Base-by-base conservation (phyloP, 2,329 filamentous ascomycete genomes). In the Chalaropsis ovoidea region DNA sequence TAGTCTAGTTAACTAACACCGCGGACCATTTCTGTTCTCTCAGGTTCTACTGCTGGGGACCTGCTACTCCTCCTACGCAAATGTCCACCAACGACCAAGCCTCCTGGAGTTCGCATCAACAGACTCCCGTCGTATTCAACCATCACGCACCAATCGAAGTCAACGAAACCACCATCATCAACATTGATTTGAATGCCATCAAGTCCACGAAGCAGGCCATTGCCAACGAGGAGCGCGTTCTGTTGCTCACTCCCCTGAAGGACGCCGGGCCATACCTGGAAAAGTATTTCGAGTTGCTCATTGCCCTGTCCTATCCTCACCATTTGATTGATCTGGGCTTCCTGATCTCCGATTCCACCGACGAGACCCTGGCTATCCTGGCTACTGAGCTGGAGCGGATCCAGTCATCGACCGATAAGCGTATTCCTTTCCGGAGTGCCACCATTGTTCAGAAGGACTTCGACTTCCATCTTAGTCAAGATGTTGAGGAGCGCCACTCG, bases 11-110 rank as follows among this genome's bases (percentile, higher is more conserved):
- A 54, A 47, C 67, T 27, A 41, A 58, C 52, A 24, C 22, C 31
- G 58, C 31, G 42, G 41, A 58, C 19, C 22, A 42, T 63, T 67
- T 66, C 43, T 63, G 47, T 15, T 41, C 67, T 45, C 69, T 69
- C 73, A 97, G 93, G 77, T 96, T 95, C 77, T 95, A 96, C 78
- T 99, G 94, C 80, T 97, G 91, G 83, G 94, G 94, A 13, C 93
- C 94, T 15, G 85, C 88, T 27, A 96, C 95, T 79, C 85, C 94
- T n/a, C 94, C 94, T 64, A 95, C 95, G 86, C 86, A 94, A 69
- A 96, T 99, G 90, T 85, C 88, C 52, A 79, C 87, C 65, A 96
- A 96, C 74, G 94, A 99, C 74, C 87, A 93, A 75, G 86, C 86
- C 68, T 83, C 90, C 69, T 99, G 94, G 94, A 87, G 89, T 70